A percentile compares a stretch with the other conserved stretches of the same genome.
phyloP scores from a whole-genome alignment of 2,329 filamentous ascomycete genomes.

The Tolypocladium capitatum region DNA sequence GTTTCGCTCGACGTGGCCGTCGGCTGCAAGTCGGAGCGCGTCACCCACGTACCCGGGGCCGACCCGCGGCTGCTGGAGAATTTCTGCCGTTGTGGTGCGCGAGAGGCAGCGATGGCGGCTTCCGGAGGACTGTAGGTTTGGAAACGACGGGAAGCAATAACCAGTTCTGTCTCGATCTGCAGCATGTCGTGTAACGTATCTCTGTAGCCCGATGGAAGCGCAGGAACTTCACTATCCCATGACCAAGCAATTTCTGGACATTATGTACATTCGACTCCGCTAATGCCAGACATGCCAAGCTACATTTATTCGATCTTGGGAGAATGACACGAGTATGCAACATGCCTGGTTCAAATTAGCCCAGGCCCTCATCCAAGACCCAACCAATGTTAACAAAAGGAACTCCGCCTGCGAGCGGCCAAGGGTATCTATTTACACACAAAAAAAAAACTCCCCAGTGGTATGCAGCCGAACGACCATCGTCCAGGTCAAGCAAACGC shows the following conservation, averaged over 20 bases:
- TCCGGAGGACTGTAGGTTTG: no score
- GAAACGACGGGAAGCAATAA: no score
- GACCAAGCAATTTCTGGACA: background rate
- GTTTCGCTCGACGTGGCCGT: background rate
- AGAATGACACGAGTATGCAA: background rate
- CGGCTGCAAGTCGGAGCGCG: background rate
- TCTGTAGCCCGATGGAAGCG: no score
- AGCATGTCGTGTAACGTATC: background rate
- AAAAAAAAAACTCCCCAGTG: background rate
- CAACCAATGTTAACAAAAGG: conserved; percentile 1
- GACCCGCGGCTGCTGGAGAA: background rate
- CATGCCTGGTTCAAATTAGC: background rate
- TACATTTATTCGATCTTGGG: background rate
- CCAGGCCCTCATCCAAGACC: conserved; percentile 2
- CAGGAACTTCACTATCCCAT: no score
- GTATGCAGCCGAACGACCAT: background rate
- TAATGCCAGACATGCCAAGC: background rate
- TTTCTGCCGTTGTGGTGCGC: background rate
- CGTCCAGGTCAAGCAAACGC: background rate
- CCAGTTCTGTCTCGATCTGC: no score
- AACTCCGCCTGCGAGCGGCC: background rate
- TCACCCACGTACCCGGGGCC: background rate
- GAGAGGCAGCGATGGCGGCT: background rate
- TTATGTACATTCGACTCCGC: background rate
- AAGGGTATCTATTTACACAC: conserved; percentile 1